These are phyloP conservation scores for Penicillium turbatum DNA, from an alignment of 495 filamentous ascomycete species.

Conservation along the genomic window DNA sequence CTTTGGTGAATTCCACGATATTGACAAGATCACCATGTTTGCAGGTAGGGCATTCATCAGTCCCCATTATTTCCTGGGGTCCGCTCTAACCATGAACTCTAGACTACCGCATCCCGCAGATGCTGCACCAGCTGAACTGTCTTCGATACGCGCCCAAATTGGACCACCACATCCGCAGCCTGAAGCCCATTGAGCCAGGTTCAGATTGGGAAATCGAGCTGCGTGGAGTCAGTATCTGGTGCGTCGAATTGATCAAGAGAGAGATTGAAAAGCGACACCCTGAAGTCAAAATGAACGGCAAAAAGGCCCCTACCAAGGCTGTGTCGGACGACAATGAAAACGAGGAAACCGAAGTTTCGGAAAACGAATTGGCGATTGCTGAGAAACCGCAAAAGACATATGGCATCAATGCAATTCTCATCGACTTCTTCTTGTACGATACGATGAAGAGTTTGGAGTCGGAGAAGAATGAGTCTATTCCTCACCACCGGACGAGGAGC, in stretches of 20 bases:
- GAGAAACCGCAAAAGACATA: constrained; percentile 20
- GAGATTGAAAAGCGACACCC: constrained; percentile 74
- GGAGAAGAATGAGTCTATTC: constrained; percentile 56
- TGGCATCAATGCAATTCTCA: constrained; percentile 78
- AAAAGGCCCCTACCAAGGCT: constrained; percentile 1
- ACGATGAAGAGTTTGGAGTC: constrained; percentile 77
- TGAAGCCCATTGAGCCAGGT: constrained; percentile 63
- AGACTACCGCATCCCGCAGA: constrained; percentile 95
- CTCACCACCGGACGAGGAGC: constrained; percentile 89
- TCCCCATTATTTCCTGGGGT: background rate
- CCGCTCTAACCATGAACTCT: background rate
- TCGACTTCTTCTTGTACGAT: constrained; percentile 97
- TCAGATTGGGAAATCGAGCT: constrained; percentile 83
- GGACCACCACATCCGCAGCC: constrained; percentile 59
- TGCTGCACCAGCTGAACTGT: constrained; percentile 78
- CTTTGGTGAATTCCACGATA: constrained; percentile 83
- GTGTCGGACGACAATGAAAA: constrained; percentile 4
- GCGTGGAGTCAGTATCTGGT: constrained; percentile 88
- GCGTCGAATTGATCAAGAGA: constrained; percentile 80
- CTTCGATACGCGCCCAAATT: constrained; percentile 78
- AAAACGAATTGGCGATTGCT: constrained; percentile 14
- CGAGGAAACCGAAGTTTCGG: background rate
- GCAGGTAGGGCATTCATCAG: constrained; percentile 48
- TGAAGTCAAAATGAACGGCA: constrained; percentile 39
- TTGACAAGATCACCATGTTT: constrained; percentile 96